Conservation (phyloP, 2,329 filamentous ascomycete genomes). For the Monilinia aucupariae region DNA sequence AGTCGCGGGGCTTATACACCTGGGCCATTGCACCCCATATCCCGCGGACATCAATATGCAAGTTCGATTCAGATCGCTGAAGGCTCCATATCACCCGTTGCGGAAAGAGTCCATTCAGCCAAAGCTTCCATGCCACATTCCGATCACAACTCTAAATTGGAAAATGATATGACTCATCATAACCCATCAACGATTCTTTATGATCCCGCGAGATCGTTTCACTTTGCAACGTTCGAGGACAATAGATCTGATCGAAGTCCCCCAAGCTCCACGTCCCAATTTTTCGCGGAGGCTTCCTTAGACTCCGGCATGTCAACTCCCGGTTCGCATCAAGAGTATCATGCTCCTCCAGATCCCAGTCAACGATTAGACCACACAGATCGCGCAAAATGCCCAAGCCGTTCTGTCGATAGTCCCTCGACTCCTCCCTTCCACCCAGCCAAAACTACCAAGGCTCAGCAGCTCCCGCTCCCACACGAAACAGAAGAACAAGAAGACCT, state of each 20-base stretch:
- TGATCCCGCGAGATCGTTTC: not conserved
- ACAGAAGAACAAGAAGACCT: not conserved
- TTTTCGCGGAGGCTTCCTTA: too few relatives aligned
- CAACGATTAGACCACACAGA: not conserved
- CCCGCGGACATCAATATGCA: not conserved
- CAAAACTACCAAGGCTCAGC: not conserved
- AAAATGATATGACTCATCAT: not conserved
- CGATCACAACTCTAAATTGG: not conserved
- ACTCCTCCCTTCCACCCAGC: conserved; percentile 1
- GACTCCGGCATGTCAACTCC: not conserved
- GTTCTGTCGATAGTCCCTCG: not conserved
- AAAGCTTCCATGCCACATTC: not conserved
- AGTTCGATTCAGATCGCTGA: not conserved
- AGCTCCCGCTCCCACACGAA: not conserved
- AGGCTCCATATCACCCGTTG: not conserved
- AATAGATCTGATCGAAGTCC: too few relatives aligned
- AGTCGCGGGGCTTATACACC: not conserved
- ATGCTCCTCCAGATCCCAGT: not conserved
- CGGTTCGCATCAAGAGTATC: not conserved
- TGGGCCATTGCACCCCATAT: not conserved
- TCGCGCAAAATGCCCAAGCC: not conserved
- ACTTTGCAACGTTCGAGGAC: not conserved
- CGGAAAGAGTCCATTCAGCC: not conserved
- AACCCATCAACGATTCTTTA: not conserved
- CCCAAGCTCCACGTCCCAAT: not conserved